Conservation (phyloP, 1,284 basidiomycete species). For the Inonotus obliquus region DNA sequence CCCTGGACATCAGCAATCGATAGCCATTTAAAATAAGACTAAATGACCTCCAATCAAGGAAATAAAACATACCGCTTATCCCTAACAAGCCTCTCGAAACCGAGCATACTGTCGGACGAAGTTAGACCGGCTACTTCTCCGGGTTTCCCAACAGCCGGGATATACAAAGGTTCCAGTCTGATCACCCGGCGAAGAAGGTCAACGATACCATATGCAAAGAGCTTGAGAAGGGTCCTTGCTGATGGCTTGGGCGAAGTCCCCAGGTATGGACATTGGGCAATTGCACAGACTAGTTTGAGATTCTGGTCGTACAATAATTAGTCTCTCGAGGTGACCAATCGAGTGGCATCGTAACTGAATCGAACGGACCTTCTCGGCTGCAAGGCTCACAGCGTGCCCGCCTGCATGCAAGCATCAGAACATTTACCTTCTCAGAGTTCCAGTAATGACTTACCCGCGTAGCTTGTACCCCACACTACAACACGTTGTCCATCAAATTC, state of each 20-base stretch:
- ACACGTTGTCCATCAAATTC: conserved; percentile 31
- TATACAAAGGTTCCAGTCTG: conserved; percentile 32
- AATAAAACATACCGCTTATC: conserved; percentile 10
- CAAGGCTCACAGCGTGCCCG: conserved; percentile 33
- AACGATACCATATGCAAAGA: conserved; percentile 23
- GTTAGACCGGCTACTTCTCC: conserved; percentile 25
- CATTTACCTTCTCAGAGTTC: not conserved
- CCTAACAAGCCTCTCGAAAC: conserved; percentile 18
- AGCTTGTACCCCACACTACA: conserved; percentile 35
- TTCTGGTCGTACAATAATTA: not conserved
- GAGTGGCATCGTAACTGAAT: not conserved
- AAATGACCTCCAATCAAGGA: not conserved
- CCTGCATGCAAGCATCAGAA: conserved; percentile 22
- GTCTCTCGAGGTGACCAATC: not conserved
- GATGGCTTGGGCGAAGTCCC: conserved; percentile 21
- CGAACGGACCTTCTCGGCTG: conserved; percentile 27
- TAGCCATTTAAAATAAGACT: not conserved
- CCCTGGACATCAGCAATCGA: not conserved
- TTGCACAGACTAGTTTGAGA: conserved; percentile 29
- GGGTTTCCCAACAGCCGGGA: conserved; percentile 27
- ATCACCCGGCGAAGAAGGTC: conserved; percentile 31
- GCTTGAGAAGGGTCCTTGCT: conserved; percentile 24
- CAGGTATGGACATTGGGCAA: conserved; percentile 35
- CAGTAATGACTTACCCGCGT: conserved; percentile 23
- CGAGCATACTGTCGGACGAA: conserved; percentile 19